These are phyloP conservation scores for Sarocladium oryzae DNA, from an alignment of 2,329 filamentous ascomycete genomes.

Conservation along the genomic window DNA sequence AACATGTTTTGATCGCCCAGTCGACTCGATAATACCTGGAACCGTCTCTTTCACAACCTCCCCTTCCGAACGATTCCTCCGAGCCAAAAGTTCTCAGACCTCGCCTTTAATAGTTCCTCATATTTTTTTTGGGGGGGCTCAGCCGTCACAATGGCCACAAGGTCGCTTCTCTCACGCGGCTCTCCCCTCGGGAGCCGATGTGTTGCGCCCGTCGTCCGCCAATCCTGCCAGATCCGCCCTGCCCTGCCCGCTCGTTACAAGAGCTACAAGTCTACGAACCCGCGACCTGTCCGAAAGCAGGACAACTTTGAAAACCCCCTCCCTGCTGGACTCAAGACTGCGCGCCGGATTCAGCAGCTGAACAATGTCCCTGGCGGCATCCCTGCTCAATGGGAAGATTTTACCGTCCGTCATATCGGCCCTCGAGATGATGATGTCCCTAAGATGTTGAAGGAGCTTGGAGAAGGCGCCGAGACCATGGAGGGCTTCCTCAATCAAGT, in stretches of 20 bases:
- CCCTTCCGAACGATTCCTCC: not conserved
- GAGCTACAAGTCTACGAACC: too few relatives aligned
- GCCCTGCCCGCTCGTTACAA: not conserved
- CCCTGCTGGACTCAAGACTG: too few relatives aligned
- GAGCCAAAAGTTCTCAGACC: not conserved
- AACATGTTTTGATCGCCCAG: not conserved
- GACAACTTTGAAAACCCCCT: not conserved
- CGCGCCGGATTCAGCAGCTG: not conserved
- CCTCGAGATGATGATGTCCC: conserved; percentile 63
- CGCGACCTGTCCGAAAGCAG: not conserved
- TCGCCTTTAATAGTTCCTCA: too few relatives aligned
- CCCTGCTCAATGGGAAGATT: conserved; percentile 30
- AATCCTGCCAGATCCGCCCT: not conserved
- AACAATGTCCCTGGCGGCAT: conserved; percentile 14
- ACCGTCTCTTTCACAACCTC: not conserved
- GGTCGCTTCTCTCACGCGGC: not conserved
- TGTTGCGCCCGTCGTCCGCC: not conserved
- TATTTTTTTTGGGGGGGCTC: too few relatives aligned
- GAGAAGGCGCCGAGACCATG: conserved; percentile 64
- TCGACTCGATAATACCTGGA: not conserved
- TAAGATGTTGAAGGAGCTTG: conserved; percentile 74
- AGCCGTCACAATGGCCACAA: not conserved
- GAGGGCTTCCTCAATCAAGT: conserved; percentile 84
- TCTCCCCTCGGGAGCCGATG: not conserved
- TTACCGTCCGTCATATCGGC: conserved; percentile 81